Evolutionary conservation across 805 yeast genomes (phyloP), one percentile per base, ranked within the genome.

Genomic region (Candida dajiaensis): DNA sequence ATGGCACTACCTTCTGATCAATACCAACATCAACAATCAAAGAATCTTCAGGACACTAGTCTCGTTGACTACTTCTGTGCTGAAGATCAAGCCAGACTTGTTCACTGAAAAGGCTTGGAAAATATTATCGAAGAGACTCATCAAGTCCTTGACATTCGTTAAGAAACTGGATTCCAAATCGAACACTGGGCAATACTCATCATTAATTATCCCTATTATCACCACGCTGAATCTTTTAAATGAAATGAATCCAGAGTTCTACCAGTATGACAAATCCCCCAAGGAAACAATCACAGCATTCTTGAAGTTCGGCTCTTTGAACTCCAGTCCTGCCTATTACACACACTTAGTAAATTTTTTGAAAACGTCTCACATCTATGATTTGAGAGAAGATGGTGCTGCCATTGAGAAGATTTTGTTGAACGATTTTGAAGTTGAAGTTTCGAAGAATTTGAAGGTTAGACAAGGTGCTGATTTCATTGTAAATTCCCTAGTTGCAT

Each of bases 311-410:
- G 85, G 89, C 0, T 76, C 78, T 2, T 68, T 81, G 41, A 71
- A 70, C 42, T 78, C 85, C 43, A 66, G 69, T 25, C 74, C 81
- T 0, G 51, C 65, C 0, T 83, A 79, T 56, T 85, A 77, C 52
- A 47, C 49, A 7, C 41, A 58, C 11, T 45, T 68, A 21, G 47
- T 49, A 11, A 35, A 45, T 6, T 56, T 65, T 25, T 52, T 62
- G 19, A 38, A 50, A 23, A 42, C 44, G 6, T 54, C 61, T 2
- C 26, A 45, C 2, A 33, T 52, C 0, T 49, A 57, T 5, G 43
- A 49, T 1, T 20, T 56, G 1, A 45, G 49, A 5, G 44, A 31
- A n/a, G 49, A 63, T 11, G 63, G 63, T 26, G 46, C 52, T 15
- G 46, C 46, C 3, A n/a, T 64, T 57, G 61, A 55, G 20, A 52